Conservation (phyloP, 164 flowering plant species). For the Umbellularia californica region DNA sequence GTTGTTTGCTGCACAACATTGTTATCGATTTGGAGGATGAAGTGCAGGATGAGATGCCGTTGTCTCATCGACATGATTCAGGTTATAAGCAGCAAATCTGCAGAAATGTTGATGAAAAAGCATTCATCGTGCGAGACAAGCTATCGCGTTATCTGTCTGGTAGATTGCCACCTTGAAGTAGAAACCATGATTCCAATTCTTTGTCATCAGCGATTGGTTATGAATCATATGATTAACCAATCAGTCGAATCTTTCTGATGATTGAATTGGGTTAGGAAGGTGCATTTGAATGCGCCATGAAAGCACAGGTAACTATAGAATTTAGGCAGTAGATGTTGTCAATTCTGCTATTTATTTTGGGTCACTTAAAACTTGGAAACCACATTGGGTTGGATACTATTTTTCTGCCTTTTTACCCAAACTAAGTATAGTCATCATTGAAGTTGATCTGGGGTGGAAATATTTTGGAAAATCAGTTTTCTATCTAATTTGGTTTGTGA, state of each 20-base stretch:
- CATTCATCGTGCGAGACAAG: conserved; percentile 43
- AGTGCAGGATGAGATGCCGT: conserved; percentile 45
- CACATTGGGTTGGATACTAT: no score
- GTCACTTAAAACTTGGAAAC: no score
- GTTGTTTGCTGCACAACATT: conserved; percentile 90
- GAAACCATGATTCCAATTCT: neutral
- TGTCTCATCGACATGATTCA: conserved; percentile 49
- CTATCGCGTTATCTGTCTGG: conserved; percentile 46
- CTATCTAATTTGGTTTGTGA: no score
- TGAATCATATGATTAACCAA: neutral
- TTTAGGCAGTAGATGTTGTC: no score
- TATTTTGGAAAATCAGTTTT: no score
- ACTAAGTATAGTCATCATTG: no score
- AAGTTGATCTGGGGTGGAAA: no score
- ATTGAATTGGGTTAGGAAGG: neutral
- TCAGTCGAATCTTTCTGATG: neutral
- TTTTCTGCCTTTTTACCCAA: no score
- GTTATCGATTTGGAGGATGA: conserved; percentile 76
- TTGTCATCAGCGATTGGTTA: neutral
- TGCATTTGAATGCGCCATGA: neutral
- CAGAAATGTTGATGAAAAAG: conserved; percentile 30
- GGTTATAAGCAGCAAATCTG: conserved; percentile 45
- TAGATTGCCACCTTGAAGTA: conserved; percentile 28
- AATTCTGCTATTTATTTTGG: no score
- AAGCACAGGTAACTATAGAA: no score